A percentile compares a stretch with the other conserved stretches of the same genome.
Conservation (phyloP, 805 yeast genomes). For the Saccharomycopsis sp. region DNA sequence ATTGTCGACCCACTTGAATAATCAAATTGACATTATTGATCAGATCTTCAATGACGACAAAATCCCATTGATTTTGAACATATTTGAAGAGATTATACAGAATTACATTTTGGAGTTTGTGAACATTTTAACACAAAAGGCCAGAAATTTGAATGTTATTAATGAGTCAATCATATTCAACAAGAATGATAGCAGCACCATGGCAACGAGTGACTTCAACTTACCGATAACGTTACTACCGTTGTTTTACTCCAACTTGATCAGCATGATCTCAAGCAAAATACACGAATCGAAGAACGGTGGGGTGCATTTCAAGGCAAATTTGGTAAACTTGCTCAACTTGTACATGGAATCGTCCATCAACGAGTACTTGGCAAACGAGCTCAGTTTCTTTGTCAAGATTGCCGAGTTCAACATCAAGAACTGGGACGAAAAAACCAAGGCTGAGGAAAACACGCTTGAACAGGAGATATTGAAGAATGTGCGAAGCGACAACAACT, state of each 20-base stretch:
- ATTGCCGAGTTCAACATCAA: conserved; percentile 28
- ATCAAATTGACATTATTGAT: conserved; percentile 32
- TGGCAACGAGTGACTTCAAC: conserved; percentile 8
- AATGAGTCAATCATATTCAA: conserved; percentile 28
- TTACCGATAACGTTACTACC: conserved; percentile 13
- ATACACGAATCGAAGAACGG: conserved; percentile 30
- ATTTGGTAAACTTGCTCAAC: conserved; percentile 29
- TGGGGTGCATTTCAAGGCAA: conserved; percentile 27
- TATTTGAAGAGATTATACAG: conserved; percentile 32
- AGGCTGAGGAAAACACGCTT: conserved; percentile 31
- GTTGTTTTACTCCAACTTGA: conserved; percentile 25
- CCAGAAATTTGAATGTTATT: conserved; percentile 21
- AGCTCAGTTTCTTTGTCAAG: conserved; percentile 26
- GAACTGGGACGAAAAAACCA: conserved; percentile 32
- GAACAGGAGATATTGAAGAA: conserved; percentile 33
- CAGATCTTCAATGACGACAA: conserved; percentile 28
- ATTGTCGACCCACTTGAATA: conserved; percentile 28
- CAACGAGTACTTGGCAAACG: conserved; percentile 28
- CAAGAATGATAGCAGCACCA: neutral
- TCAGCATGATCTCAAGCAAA: conserved; percentile 28
- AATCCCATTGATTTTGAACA: conserved; percentile 32
- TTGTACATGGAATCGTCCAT: conserved; percentile 31
- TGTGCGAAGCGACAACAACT: conserved; percentile 23
- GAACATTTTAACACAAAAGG: conserved; percentile 23
- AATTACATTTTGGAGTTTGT: conserved; percentile 28